Percentiles rank a stretch among this genome's conserved stretches.
These are phyloP conservation scores for Corylus heterophylla DNA, from an alignment of 306 rosid species.

Conservation along the genomic window DNA sequence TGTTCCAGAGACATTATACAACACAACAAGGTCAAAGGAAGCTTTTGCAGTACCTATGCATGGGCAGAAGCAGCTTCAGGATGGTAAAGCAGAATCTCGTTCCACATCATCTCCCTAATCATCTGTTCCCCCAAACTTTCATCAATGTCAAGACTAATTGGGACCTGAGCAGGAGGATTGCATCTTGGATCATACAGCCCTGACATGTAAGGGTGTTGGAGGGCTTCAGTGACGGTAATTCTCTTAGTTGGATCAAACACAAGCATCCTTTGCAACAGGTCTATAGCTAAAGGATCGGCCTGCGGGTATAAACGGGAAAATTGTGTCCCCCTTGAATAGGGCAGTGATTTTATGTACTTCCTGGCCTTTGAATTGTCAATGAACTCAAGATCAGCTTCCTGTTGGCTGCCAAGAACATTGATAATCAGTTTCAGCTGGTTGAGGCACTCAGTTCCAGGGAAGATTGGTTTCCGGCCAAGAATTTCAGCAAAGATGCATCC, in stretches of 20 bases:
- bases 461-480: conserved; percentile 81
- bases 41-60: conserved; percentile 27
- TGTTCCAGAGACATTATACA: conserved; percentile 7
- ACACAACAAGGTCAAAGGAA: conserved; percentile 13
- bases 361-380: conserved; percentile 65
- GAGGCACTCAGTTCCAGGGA: conserved; percentile 80
- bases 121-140: conserved; percentile 50
- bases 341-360: conserved; percentile 59
- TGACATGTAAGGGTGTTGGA: conserved; percentile 80
- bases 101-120: conserved; percentile 88
- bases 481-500: conserved; percentile 95
- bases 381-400: conserved; percentile 56
- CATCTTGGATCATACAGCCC: conserved; percentile 59
- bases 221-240: conserved; percentile 70
- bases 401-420: conserved; percentile 74
- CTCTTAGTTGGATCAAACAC: conserved; percentile 83
- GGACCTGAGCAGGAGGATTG: conserved; percentile 57
- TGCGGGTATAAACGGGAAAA: conserved; percentile 63
- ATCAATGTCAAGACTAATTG: conserved; percentile 67
- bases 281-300: conserved; percentile 81
- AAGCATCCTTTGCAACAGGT: conserved; percentile 78
- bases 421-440: conserved; percentile 75
- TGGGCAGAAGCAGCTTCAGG: conserved; percentile 51
- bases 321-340: conserved; percentile 53
- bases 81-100: conserved; percentile 77